Evolutionary conservation across 139 green algal genomes (phyloP), one percentile per base, ranked within the genome.

Genomic region (Chlorella vulgaris): DNA sequence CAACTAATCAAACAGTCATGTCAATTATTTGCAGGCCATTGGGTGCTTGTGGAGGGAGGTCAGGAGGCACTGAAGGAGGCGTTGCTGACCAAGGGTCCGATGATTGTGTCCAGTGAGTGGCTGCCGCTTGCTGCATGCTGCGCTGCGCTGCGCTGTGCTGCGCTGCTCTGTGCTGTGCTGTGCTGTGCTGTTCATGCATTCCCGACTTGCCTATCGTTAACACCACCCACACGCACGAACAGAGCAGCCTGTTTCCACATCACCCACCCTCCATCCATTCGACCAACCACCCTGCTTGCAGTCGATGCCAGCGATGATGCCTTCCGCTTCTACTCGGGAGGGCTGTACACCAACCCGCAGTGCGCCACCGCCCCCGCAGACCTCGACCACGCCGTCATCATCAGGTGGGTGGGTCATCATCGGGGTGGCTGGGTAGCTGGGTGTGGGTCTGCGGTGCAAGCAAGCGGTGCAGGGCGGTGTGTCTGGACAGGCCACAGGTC

Each of bases 341-440:
- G 87, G 22, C 29, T 91, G 21, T 91, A 87, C 84, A 74, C 62
- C 73, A 78, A 84, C 61, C 76, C 76, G 7, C 38, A 74, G 8
- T 81, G 76, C 29, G 24, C 42, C 31, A 74, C 67, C 26, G 61
- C 85, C 35, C 35, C 82, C 0, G 42, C 50, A 7, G 68, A 85
- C 42, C 87, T 92, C 70, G 86, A 89, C 76, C 89, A 92, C 76
- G 89, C 89, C 6, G 89, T 92, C n/a, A 84, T 92, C 62, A 50
- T 87, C n/a, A 84, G 75, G 75, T 74, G 42, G 35, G 31, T 6
- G 8, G 5, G 69, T 7, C 3, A 7, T 35, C 10, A 53, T 36
- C 2, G 1, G 26, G 40, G 18, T 75, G 40, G 7, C 31, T 38
- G 42, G 42, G 8, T 3, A 7, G 22, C 7, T 36, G 67, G 19